These are phyloP conservation scores for Chrysanthemum lavandulifolium DNA, from an alignment of 129 eudicot genomes.

Conservation along the genomic window DNA sequence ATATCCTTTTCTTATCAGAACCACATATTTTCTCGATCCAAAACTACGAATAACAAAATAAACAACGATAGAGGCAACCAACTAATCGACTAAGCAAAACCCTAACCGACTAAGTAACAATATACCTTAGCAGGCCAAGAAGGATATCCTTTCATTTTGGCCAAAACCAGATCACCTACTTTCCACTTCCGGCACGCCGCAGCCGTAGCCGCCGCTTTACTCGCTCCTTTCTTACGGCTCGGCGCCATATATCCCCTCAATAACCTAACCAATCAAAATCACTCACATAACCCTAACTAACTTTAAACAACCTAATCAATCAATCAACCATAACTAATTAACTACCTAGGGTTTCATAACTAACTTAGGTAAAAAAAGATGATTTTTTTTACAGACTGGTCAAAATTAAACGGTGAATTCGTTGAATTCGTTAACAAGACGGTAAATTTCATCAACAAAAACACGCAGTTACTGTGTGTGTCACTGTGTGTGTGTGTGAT, in stretches of 20 bases:
- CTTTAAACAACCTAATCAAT: conserved; percentile 7
- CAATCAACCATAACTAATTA: conserved; percentile 30
- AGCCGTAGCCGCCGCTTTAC: conserved; percentile 73
- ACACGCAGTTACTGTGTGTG: not conserved
- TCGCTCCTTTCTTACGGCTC: conserved; percentile 72
- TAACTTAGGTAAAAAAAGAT: not conserved
- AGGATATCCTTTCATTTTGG: conserved; percentile 44
- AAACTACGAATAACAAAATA: too few species aligned
- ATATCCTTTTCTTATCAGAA: too few species aligned
- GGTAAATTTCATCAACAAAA: not conserved
- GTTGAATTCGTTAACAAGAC: not conserved
- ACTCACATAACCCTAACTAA: too few species aligned
- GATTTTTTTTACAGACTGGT: not conserved
- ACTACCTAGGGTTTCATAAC: not conserved
- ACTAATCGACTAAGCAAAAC: too few species aligned
- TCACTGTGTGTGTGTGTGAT: conserved; percentile 1
- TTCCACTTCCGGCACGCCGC: conserved; percentile 90
- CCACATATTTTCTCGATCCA: too few species aligned
- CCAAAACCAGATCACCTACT: conserved; percentile 96
- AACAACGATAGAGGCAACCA: too few species aligned
- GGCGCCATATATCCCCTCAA: conserved; percentile 64
- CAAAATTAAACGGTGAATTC: conserved; percentile 3
- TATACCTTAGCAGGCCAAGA: too few species aligned
- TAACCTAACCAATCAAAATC: conserved; percentile 8
- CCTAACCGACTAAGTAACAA: too few species aligned